Percentiles rank a stretch among this genome's conserved stretches.
These are phyloP conservation scores for Emmonsiellopsis sp. DNA, from an alignment of 2,329 filamentous ascomycete genomes.

Conservation along the genomic window DNA sequence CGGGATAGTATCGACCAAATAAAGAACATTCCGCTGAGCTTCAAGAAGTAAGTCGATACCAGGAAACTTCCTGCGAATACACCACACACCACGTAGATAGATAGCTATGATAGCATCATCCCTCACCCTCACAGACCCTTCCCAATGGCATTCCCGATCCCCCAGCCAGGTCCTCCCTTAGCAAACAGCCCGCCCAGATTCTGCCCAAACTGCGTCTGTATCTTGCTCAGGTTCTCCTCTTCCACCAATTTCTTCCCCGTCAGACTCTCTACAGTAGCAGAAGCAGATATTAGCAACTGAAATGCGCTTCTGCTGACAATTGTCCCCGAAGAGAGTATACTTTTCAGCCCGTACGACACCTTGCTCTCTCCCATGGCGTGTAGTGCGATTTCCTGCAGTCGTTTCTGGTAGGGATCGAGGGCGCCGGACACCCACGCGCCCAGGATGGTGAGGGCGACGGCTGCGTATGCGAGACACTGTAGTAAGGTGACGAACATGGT, in stretches of 20 bases:
- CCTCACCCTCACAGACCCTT: constrained; percentile 1
- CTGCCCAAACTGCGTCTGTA: constrained; percentile 17
- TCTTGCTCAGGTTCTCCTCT: constrained; percentile 19
- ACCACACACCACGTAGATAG: too few relatives aligned
- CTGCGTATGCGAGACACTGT: neutral
- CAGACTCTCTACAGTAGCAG: constrained; percentile 13
- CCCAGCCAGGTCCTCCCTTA: constrained; percentile 13
- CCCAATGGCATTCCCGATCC: neutral
- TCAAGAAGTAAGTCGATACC: too few relatives aligned
- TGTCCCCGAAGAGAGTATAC: constrained; percentile 7
- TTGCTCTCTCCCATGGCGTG: constrained; percentile 23
- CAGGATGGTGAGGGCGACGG: constrained; percentile 6
- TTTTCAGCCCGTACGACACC: constrained; percentile 19
- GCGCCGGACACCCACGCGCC: constrained; percentile 21
- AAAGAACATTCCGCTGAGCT: too few relatives aligned
- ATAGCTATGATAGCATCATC: too few relatives aligned
- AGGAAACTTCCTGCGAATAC: too few relatives aligned
- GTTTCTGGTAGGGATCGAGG: constrained; percentile 22
- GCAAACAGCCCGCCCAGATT: constrained; percentile 17
- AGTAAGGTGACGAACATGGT: constrained; percentile 1
- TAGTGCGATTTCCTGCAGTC: constrained; percentile 20
- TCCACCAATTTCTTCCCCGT: constrained; percentile 17
- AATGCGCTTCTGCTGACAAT: neutral
- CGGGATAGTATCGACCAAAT: too few relatives aligned
- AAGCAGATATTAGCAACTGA: neutral